Base-by-base conservation (phyloP, 2,329 filamentous ascomycete genomes). In the Talaromyces sp. region DNA sequence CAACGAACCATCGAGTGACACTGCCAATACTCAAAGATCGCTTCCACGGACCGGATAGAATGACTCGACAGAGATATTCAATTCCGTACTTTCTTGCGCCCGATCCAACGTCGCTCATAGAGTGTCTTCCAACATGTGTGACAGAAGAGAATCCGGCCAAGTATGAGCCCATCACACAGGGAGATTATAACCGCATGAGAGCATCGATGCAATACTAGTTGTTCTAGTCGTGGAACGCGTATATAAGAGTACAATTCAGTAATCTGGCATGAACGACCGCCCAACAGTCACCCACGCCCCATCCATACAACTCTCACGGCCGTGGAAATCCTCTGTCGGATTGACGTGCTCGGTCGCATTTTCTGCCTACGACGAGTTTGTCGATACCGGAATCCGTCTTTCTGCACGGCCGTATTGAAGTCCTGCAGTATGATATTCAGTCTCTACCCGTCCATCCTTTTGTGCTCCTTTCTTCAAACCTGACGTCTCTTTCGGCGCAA, bases 81-180 rank as follows among this genome's bases (percentile, higher is more conserved):
- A 87, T 88, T 61, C 85, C 85, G 0, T 88, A 87, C 70, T 88
- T 88, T 63, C 78, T 87, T 37, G 74, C 78, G 6, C 83, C 85
- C 0, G 81, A 86, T 67, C 76, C 80, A 2, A 76, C 82, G 50
- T 75, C 79, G 3, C 73, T 83, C 9, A 83, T 88, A 85, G 69
- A 50, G 47, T 85, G 83, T 68, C 76, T 87, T 54, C 77, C 80
- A 0, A 79, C 79, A 5, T 85, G 82, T 67, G 76, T 74, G 24
- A 77, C 77, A 10, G 76, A 76, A 19, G 73, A 74, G 11, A 76
- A 80, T 60, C 79, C 81, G 1, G 76, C 81, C 45, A 85, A 82
- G 70, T 86, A 87, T 69, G 79, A 81, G 62, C 82, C 84, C 24
- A 84, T 80, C 52, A 80, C 78, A 3, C 73, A 77, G 65, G 70